Evolutionary conservation across 1,139 yeast genomes (phyloP).

Genomic region (Geotrichum citri-aurantii): DNA sequence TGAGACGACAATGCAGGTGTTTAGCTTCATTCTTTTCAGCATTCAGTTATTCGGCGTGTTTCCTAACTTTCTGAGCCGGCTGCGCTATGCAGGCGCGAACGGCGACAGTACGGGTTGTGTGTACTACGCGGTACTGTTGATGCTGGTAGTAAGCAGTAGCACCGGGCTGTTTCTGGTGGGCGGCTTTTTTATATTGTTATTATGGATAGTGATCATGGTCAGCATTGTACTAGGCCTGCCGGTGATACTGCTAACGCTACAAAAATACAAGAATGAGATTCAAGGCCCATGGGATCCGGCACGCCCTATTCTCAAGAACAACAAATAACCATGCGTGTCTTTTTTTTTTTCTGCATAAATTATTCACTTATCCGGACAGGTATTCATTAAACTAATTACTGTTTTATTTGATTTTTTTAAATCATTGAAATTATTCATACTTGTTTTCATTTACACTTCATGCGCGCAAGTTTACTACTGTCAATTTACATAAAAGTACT

Average conservation of each 20-base stretch:
- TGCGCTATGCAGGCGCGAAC: conserved; percentile 31
- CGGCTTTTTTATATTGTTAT: conserved; percentile 40
- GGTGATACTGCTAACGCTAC: conserved; percentile 61
- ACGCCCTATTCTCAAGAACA: conserved; percentile 43
- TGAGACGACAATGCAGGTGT: conserved; percentile 66
- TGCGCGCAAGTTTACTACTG: not conserved
- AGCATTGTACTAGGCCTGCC: conserved; percentile 58
- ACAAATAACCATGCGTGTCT: not conserved
- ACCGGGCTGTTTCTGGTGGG: conserved; percentile 36
- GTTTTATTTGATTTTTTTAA: not conserved
- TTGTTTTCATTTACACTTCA: not conserved
- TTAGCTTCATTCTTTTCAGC: conserved; percentile 71
- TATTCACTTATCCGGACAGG: too few species aligned
- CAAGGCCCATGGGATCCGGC: conserved; percentile 97
- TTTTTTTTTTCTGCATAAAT: not conserved
- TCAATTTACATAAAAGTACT: conserved; percentile 3
- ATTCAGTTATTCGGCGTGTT: conserved; percentile 66
- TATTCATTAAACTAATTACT: too few species aligned
- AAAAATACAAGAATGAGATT: conserved; percentile 76
- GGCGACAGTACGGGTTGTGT: conserved; percentile 9
- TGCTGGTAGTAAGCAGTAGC: conserved; percentile 28
- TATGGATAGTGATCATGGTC: conserved; percentile 49
- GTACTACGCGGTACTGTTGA: conserved; percentile 27
- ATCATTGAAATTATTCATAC: not conserved
- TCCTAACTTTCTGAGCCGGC: conserved; percentile 47